Base-by-base conservation (phyloP, 768 basidiomycete genomes). In the Suillus subluteus region DNA sequence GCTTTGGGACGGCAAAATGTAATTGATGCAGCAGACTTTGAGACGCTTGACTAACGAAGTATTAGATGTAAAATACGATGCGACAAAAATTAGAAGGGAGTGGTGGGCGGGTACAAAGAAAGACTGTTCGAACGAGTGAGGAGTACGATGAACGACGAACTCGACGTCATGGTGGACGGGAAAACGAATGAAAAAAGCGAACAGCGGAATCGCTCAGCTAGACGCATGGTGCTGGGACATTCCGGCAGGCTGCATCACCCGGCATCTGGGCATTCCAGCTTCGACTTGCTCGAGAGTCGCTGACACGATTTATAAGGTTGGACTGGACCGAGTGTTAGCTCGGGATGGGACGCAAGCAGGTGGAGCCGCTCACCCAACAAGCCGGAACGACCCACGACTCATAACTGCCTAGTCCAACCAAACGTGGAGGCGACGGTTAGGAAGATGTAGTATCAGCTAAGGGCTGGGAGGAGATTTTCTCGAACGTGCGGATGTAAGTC, bases 361-460 rank as follows among this genome's bases (percentile, higher is more conserved):
- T 43, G 16, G 43, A 18, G 43, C 43, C 18, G 43, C 43, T 18
- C 43, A 21, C 18, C 46, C n/a, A 48, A 11, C 9, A 12, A n/a
- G 9, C 46, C 46, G 11, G n/a, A n/a, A 23, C 21, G 9, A 48
- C 11, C n/a, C 9, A 4, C 11, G 46, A n/a, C 41, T 48, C 21
- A 48, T 7, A n/a, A n/a, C 46, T 48, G 46, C 46, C 5, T 11
- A n/a, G 46, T n/a, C n/a, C 46, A 23, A 48, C 6, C 46, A 48
- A n/a, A 11, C 3, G 46, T n/a, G 46, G 46, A 48, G 79, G 79
- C 46, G 9, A 48, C 21, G n/a, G 11, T 5, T 48, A 48, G 9
- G n/a, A 6, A n/a, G n/a, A 11, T 1, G n/a, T 11, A 9, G n/a
- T n/a, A n/a, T 46, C n/a, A n/a, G 46, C n/a, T 5, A 23, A 12